Conservation (phyloP, 805 yeast species). For the Starmerella stigmatis region DNA sequence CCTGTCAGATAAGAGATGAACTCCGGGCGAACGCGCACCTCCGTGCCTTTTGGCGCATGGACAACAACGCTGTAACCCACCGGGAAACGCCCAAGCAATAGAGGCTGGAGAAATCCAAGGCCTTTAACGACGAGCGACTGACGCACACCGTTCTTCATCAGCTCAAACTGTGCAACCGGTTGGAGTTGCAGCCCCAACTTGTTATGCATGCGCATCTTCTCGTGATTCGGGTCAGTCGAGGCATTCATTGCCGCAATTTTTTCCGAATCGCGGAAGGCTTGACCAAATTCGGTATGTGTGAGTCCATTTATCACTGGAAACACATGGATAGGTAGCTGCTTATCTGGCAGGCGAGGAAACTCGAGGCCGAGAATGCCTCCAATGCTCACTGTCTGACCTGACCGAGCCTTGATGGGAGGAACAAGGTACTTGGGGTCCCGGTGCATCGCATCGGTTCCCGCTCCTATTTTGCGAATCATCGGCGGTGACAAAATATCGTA, state of each 20-base stretch:
- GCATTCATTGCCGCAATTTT: slow-evolving; percentile 19
- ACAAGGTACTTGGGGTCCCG: slow-evolving; percentile 22
- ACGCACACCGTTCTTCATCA: slow-evolving; percentile 15
- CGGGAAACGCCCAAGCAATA: slow-evolving; percentile 24
- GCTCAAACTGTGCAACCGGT: slow-evolving; percentile 6
- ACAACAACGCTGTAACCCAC: slow-evolving; percentile 22
- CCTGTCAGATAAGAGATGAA: slow-evolving; percentile 21
- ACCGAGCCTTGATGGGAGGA: slow-evolving; percentile 23
- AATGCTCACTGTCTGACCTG: slow-evolving; percentile 30
- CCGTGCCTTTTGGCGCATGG: slow-evolving; percentile 23
- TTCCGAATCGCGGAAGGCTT: slow-evolving; percentile 23
- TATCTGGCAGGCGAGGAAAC: slow-evolving; percentile 19
- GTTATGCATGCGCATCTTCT: slow-evolving; percentile 24
- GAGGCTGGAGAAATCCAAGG: slow-evolving; percentile 29
- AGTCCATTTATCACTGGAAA: slow-evolving; percentile 28
- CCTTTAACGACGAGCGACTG: slow-evolving; percentile 27
- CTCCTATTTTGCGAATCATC: slow-evolving; percentile 21
- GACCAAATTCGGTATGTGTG: slow-evolving; percentile 17
- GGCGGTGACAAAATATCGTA: slow-evolving; percentile 19
- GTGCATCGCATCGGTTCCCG: slow-evolving; percentile 22
- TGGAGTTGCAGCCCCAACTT: slow-evolving; percentile 6
- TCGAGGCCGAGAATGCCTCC: slow-evolving; percentile 31
- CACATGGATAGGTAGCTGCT: slow-evolving; percentile 22
- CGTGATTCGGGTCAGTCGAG: slow-evolving; percentile 18
- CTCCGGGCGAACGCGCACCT: slow-evolving; percentile 24